Percentiles rank a stretch among this genome's conserved stretches.
Evolutionary conservation across 1,284 basidiomycete species (phyloP).

Genomic region (Microbotryum lychnidis-dioicae): DNA sequence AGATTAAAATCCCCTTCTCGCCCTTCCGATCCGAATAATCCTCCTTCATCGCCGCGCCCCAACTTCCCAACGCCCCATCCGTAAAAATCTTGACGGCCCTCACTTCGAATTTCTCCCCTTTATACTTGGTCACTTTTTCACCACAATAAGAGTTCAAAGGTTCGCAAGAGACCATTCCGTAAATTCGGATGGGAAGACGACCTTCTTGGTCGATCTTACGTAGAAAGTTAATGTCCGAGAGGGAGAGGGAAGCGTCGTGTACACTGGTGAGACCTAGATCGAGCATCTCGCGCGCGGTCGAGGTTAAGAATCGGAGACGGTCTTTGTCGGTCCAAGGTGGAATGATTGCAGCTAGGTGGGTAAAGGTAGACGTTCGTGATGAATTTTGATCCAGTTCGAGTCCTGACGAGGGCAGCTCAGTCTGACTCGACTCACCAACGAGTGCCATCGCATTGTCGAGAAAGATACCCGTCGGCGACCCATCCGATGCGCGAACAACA

Average conservation of each 20-base stretch:
- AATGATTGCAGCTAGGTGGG: conserved; percentile 41
- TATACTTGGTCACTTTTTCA: conserved; percentile 49
- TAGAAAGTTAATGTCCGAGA: conserved; percentile 57
- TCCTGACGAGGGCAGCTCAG: too few species aligned
- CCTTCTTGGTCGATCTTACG: conserved; percentile 37
- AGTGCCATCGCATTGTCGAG: conserved; percentile 32
- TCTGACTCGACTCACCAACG: background rate
- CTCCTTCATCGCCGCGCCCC: conserved; percentile 77
- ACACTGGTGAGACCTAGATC: conserved; percentile 68
- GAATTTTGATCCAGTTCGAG: background rate
- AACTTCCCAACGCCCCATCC: conserved; percentile 79
- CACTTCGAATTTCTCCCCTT: conserved; percentile 32
- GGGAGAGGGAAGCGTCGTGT: conserved; percentile 63
- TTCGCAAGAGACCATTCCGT: conserved; percentile 39
- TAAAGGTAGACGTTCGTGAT: background rate
- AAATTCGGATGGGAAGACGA: conserved; percentile 24
- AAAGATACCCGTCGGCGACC: conserved; percentile 60
- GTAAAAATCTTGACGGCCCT: conserved; percentile 65
- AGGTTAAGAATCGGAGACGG: conserved; percentile 55
- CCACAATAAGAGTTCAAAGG: conserved; percentile 60
- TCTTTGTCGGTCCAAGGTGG: conserved; percentile 57
- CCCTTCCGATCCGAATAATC: conserved; percentile 65
- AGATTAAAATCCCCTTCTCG: conserved; percentile 60
- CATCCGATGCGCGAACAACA: conserved; percentile 57
- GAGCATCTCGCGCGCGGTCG: conserved; percentile 59